These are phyloP conservation scores for Protomyces inouyei DNA, from an alignment of 1,139 yeast species.

Conservation along the genomic window DNA sequence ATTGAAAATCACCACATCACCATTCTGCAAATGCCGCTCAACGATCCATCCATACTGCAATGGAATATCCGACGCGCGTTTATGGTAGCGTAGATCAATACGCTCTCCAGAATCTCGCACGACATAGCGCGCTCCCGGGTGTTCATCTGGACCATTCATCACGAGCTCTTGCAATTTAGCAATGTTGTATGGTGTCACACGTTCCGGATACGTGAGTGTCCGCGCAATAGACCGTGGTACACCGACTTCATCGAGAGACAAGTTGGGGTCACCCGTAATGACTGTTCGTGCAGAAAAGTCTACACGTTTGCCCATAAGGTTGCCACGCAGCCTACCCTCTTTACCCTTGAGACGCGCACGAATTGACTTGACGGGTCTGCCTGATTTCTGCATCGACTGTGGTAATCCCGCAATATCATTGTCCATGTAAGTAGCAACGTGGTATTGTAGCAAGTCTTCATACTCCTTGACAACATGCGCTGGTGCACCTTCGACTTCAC, in stretches of 20 bases:
- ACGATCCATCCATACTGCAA: constrained; percentile 99
- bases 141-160: constrained; percentile 97
- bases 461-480: constrained; percentile 96
- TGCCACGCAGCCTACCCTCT: constrained; percentile 98
- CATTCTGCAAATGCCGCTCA: constrained; percentile 95
- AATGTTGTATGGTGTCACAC: constrained; percentile 94
- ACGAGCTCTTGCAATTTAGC: constrained; percentile 88
- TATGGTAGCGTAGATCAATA: constrained; percentile 91
- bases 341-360: constrained; percentile 99
- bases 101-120: constrained; percentile 98
- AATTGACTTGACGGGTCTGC: constrained; percentile 96
- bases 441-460: constrained; percentile 90
- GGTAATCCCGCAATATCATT: constrained; percentile 99
- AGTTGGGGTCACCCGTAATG: constrained; percentile 97
- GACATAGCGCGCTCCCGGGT: constrained; percentile 98
- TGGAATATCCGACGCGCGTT: constrained; percentile 97
- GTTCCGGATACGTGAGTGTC: constrained; percentile 92
- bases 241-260: constrained; percentile 97
- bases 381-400: constrained; percentile 96
- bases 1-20: constrained; percentile 94
- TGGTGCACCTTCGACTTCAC: constrained; percentile 98
- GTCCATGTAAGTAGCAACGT: constrained; percentile 99
- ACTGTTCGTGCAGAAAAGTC: constrained; percentile 99
- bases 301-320: constrained; percentile 99
- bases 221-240: constrained; percentile 96